Evolutionary conservation across 2,329 filamentous ascomycete genomes (phyloP), one percentile per base, ranked within the genome.

Genomic region (Monosporascus sp.): DNA sequence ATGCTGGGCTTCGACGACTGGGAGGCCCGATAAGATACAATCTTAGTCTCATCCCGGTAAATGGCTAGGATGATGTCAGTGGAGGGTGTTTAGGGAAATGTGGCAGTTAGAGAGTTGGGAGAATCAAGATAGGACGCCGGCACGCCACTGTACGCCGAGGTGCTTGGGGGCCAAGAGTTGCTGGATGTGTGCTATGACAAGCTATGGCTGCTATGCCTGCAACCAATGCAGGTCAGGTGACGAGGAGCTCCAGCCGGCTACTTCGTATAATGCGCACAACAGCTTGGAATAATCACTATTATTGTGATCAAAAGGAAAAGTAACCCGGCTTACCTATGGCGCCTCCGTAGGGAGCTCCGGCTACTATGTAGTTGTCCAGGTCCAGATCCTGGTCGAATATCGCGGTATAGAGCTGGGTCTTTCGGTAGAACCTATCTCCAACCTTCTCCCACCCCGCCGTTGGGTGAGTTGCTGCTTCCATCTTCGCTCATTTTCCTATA

Each of bases 391-490:
- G 83, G 72, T 96, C 91, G 70, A 97, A 99, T 59, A 97, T 83
- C 60, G 86, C 88, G 56, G 91, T 92, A 77, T 97, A 99, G 56
- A 96, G 83, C 72, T 93, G 89, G 53, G 89, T 86, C 76, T 96
- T 97, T 70, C 93, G 89, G 76, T 97, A 99, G 79, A 95, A 97
- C 65, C 84, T 87, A 72, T 95, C 89, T 68, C 90, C 94, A 60
- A 97, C 84, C 72, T 84, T 88, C 77, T 96, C 91, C 94, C 94
- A 99, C 71, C 93, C 90, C 64, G 90, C 88, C 63, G 90, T 90
- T 65, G 92, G 80, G 71, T 82, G 79, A 65, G 79, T 73, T 59
- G 74, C 42, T 46, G 42, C 72, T 63, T 83, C 81, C 81, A 84
- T 84, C 48, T 58, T 70, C 44, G 53, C 60, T 60, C 67, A 46